Conservation (phyloP, 2,329 filamentous ascomycete genomes). For the Taxawa tesnikishii region DNA sequence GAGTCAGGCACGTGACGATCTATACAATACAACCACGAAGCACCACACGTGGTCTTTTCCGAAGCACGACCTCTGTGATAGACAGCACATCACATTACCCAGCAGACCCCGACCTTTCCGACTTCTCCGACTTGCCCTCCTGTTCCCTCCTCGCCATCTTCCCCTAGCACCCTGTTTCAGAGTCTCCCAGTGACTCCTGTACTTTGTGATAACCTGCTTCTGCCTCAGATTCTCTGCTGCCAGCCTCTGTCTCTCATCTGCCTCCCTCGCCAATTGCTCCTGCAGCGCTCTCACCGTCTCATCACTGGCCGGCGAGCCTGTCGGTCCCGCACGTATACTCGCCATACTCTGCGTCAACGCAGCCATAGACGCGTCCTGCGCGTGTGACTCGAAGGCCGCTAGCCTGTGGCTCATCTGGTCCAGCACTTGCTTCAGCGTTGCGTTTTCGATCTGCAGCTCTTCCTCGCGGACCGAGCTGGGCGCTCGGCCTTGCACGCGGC, state of each 20-base stretch:
- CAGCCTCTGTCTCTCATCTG: conserved; percentile 50
- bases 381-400: conserved; percentile 87
- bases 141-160: conserved; percentile 6
- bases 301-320: conserved; percentile 5
- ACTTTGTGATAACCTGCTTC: conserved; percentile 50
- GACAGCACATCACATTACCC: too few species aligned
- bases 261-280: conserved; percentile 38
- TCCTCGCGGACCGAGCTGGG: conserved; percentile 41
- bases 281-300: conserved; percentile 43
- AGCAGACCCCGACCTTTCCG: too few species aligned
- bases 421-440: conserved; percentile 69
- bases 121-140: not conserved
- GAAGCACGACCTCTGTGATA: too few species aligned
- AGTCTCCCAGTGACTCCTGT: conserved; percentile 55
- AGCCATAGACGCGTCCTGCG: conserved; percentile 61
- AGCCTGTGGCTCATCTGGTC: conserved; percentile 78
- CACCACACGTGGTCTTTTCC: too few species aligned
- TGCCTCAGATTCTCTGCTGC: conserved; percentile 50
- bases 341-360: conserved; percentile 73
- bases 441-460: conserved; percentile 80
- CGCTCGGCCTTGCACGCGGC: conserved; percentile 28
- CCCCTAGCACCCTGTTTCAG: conserved; percentile 50
- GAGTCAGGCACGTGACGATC: too few species aligned
- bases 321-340: conserved; percentile 20
- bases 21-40: too few species aligned